These are phyloP conservation scores for Zasmidium citrigriseum DNA, from an alignment of 2,329 filamentous ascomycete genomes.

Conservation along the genomic window DNA sequence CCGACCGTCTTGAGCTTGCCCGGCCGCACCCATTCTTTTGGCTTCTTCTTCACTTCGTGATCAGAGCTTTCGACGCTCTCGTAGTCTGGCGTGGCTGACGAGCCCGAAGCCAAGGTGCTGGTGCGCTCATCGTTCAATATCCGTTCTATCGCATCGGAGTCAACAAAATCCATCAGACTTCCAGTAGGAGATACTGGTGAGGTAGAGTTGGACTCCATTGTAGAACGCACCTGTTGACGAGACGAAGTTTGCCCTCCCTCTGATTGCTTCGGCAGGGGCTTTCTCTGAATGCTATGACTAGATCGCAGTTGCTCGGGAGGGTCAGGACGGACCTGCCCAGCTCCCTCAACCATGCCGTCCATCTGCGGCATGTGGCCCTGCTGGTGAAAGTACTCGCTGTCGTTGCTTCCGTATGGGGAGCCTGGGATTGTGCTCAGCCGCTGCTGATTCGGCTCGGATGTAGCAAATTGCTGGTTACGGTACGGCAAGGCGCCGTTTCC, in stretches of 20 bases:
- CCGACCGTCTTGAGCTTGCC: conserved; percentile 81
- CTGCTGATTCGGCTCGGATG: conserved; percentile 37
- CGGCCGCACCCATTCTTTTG: conserved; percentile 68
- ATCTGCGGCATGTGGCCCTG: conserved; percentile 17
- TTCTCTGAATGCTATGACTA: conserved; percentile 30
- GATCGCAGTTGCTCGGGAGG: conserved; percentile 25
- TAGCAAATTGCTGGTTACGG: conserved; percentile 26
- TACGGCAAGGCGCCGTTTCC: conserved; percentile 15
- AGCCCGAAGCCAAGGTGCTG: conserved; percentile 40
- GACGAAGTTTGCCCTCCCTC: conserved; percentile 14
- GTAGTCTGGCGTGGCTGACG: conserved; percentile 72
- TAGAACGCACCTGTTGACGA: conserved; percentile 23
- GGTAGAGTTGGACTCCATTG: conserved; percentile 15
- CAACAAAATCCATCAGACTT: conserved; percentile 38
- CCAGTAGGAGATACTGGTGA: conserved; percentile 22
- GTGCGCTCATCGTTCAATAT: conserved; percentile 31
- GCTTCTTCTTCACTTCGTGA: conserved; percentile 44
- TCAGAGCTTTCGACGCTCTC: conserved; percentile 61
- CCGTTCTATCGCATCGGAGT: conserved; percentile 46
- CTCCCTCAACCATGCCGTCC: conserved; percentile 16
- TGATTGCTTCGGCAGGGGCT: conserved; percentile 27
- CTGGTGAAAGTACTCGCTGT: conserved; percentile 32
- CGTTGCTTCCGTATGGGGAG: conserved; percentile 44
- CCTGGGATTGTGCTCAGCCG: conserved; percentile 49
- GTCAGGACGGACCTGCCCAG: conserved; percentile 27